Evolutionary conservation across 106 monocot genomes (phyloP), one percentile per base, ranked within the genome.

Genomic region (Gastrodia elata): DNA sequence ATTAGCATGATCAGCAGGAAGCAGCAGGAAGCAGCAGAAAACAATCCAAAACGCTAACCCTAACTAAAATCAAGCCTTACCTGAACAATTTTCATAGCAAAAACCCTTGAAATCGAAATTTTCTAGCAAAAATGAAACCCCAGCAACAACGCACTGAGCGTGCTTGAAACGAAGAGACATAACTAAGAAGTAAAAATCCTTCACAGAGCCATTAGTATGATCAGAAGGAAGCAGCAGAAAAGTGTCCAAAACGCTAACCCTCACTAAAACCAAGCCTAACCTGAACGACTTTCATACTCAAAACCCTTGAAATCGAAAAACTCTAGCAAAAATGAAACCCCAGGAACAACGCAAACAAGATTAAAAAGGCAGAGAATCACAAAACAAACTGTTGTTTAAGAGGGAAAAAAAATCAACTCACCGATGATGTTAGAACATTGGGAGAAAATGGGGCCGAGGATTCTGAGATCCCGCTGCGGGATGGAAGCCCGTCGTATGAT

Each of bases 391-490:
- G 5, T 67, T 13, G 32, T 8, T 36, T 14, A 65, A 34, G 14
- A 18, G 37, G 5, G 20, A 67, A 34, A 59, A 59, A n/a, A 52
- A 24, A n/a, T 5, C 52, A 37, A 18, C 69, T 69, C 26, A 94
- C 94, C 94, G 1, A 91, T 79, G 74, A 94, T 94, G 59, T 77
- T 94, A 65, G 91, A 91, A 13, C 91, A 94, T 2, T 88, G 86
- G 61, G 94, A 94, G 80, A 91, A 94, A 38, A 94, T 73, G 15
- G 94, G 94, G 5, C 94, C 94, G 14, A 91, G 91, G 44, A 94
- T 94, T 33, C 94, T 76, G n/a, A 94, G 80, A 68, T 94, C 94
- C 0, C 94, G 80, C 9, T 91, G 64, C 1, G 94, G 94, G 65
- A 94, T 73, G 15, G 80, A 78, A 30, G 76, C 83, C 4, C 85